phyloP scores from a whole-genome alignment of 768 basidiomycete genomes.

The Hortiboletus flavorubellus region DNA sequence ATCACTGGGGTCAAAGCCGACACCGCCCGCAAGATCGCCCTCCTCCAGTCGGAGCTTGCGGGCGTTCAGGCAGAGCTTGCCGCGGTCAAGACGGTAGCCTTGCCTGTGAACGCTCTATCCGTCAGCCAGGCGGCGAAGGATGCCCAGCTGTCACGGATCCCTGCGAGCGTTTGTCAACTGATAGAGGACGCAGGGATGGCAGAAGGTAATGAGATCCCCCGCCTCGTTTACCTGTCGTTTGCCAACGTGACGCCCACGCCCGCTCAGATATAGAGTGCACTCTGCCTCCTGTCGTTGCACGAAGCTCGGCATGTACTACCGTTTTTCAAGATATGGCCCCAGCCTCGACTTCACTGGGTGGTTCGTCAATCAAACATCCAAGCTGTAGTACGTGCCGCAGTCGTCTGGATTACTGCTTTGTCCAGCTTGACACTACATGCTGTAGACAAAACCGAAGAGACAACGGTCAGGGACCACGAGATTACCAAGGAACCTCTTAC shows the following conservation, averaged over 20 bases:
- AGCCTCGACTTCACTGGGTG: background rate
- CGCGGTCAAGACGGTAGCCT: slow-evolving; percentile 1
- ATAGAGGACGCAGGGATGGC: background rate
- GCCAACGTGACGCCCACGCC: background rate
- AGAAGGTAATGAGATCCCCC: slow-evolving; percentile 4
- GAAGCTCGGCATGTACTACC: background rate
- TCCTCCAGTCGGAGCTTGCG: slow-evolving; percentile 16
- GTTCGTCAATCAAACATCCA: background rate
- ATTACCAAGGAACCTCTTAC: slow-evolving; percentile 1
- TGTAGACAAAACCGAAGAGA: slow-evolving; percentile 1
- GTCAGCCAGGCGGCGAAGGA: slow-evolving; percentile 8
- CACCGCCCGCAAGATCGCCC: slow-evolving; percentile 11
- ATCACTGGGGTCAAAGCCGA: slow-evolving; percentile 16
- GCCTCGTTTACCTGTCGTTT: background rate
- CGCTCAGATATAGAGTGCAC: slow-evolving; percentile 1
- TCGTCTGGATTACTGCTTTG: background rate
- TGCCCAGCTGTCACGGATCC: background rate
- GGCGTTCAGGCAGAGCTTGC: slow-evolving; percentile 7
- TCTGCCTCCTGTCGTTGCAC: background rate
- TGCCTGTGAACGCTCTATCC: background rate
- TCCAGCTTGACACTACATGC: background rate
- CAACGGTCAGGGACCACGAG: background rate
- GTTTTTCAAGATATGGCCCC: background rate
- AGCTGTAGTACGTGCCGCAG: slow-evolving; percentile 4
- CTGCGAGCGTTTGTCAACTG: background rate